Evolutionary conservation across 2,329 filamentous ascomycete species (phyloP), one percentile per base, ranked within the genome.

Genomic region (Nectriaceae sp.): DNA sequence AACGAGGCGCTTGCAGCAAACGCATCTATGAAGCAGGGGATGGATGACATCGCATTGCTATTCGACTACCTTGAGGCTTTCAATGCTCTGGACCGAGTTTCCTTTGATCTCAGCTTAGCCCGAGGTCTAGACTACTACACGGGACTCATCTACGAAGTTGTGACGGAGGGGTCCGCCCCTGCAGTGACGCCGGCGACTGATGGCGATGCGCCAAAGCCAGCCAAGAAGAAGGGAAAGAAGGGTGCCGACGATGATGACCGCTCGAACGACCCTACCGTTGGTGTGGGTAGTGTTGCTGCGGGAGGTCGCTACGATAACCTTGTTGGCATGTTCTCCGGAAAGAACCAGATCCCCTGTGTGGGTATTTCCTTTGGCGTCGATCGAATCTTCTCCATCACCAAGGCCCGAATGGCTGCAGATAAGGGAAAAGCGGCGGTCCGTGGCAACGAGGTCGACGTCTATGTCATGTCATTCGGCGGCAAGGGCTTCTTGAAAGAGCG

Each of bases 41-140:
- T 96, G 44, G 81, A 83, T 44, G 91, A 97, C 57, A 88, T 97
- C 82, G 80, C 82, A 13, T 75, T 90, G 11, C 80, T 97, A 10
- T 89, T 94, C 68, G 79, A 82, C 48, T 97, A 96, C 70, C 81
- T 96, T 4, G 84, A 92, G 56, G 84, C 85, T 11, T 92, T 93
- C 64, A 80, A 82, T 46, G 84, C 87, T 3, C 75, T 88, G 22
- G 82, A 88, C 59, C 82, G 82, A 45, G 81, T 97, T 47, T 95
- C 90, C 0, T 94, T 97, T 66, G 92, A 97, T 67, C 82, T 97
- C 59, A 91, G 88, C 21, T 79, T 97, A 40, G 93, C 93, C 21
- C 87, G 93, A 64, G 93, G 92, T 22, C 79, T 96, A n/a, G 90
- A 96, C 67, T 94, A 94, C 72, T 93, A 93, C 73, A 96, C 92